Evolutionary conservation across 352 stramenopile species (phyloP).

Genomic region (Blastocystis sp.): DNA sequence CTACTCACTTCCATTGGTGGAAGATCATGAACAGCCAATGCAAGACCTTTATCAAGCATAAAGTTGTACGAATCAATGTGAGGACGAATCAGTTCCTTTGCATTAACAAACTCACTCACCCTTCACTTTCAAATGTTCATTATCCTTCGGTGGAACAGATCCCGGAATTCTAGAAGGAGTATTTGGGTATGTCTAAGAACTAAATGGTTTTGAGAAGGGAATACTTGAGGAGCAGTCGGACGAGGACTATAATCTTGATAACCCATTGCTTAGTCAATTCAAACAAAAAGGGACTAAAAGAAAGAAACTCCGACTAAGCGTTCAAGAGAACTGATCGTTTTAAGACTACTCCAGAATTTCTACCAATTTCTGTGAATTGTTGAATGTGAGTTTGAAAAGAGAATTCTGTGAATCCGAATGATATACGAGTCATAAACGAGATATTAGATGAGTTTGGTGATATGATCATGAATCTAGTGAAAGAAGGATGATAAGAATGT

Average conservation of each 20-base stretch:
- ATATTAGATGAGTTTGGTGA: background rate
- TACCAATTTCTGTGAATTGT: too few species aligned
- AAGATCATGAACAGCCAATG: conserved; percentile 83
- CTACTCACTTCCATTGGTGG: conserved; percentile 79
- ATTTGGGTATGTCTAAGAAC: conserved; percentile 57
- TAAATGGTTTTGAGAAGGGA: background rate
- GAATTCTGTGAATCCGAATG: background rate
- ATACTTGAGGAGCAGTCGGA: conserved; percentile 36
- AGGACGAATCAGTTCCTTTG: conserved; percentile 78
- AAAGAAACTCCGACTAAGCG: conserved; percentile 1
- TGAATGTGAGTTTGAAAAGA: too few species aligned
- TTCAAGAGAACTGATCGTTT: background rate
- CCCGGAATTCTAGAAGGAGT: conserved; percentile 53
- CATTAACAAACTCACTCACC: background rate
- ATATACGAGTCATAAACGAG: background rate
- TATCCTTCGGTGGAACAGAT: conserved; percentile 46
- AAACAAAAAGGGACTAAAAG: conserved; percentile 2
- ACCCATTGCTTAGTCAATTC: background rate
- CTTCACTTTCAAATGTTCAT: conserved; percentile 37
- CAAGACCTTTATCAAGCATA: conserved; percentile 86
- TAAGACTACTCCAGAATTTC: too few species aligned
- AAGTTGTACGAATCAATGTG: conserved; percentile 97
- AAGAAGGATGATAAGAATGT: background rate
- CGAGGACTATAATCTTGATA: conserved; percentile 20
- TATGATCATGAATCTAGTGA: background rate